Conservation (phyloP, 768 basidiomycete genomes). For the Jaapia argillacea region DNA sequence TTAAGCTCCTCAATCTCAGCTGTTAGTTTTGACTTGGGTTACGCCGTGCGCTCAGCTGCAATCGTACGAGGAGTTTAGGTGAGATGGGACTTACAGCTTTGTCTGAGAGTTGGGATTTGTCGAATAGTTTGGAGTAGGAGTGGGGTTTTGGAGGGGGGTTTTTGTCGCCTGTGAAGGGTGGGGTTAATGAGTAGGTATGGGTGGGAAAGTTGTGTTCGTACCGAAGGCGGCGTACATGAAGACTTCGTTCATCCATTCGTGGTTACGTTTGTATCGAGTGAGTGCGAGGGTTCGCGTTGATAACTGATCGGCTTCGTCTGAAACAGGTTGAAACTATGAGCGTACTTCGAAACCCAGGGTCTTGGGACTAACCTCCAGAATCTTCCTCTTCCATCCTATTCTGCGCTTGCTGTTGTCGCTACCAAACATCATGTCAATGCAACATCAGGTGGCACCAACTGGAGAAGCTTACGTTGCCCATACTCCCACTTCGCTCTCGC, state of each 20-base stretch:
- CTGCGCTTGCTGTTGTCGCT: constrained; percentile 21
- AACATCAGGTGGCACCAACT: too few relatives aligned
- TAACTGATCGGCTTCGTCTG: constrained; percentile 61
- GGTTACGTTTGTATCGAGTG: constrained; percentile 68
- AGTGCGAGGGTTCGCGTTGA: constrained; percentile 65
- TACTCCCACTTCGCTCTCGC: constrained; percentile 34
- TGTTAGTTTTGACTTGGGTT: constrained; percentile 40
- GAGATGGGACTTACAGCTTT: constrained; percentile 35
- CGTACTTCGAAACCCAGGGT: constrained; percentile 9
- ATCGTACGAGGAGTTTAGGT: not conserved
- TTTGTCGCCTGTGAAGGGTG: constrained; percentile 29
- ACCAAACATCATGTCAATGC: too few relatives aligned
- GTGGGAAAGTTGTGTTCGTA: constrained; percentile 6
- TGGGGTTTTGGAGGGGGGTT: constrained; percentile 25
- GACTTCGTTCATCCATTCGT: constrained; percentile 79
- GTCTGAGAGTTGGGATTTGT: constrained; percentile 43
- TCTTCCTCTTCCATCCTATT: constrained; percentile 45
- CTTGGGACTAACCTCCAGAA: constrained; percentile 65
- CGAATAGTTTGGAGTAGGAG: constrained; percentile 49
- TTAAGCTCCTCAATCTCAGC: constrained; percentile 50
- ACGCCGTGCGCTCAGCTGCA: not conserved
- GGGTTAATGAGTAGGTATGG: constrained; percentile 1
- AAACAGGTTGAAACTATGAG: not conserved
- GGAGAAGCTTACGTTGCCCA: constrained; percentile 32
- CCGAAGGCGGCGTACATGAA: constrained; percentile 69